phyloP scores from a whole-genome alignment of 345 rosid genomes.

The Corymbia maculata region DNA sequence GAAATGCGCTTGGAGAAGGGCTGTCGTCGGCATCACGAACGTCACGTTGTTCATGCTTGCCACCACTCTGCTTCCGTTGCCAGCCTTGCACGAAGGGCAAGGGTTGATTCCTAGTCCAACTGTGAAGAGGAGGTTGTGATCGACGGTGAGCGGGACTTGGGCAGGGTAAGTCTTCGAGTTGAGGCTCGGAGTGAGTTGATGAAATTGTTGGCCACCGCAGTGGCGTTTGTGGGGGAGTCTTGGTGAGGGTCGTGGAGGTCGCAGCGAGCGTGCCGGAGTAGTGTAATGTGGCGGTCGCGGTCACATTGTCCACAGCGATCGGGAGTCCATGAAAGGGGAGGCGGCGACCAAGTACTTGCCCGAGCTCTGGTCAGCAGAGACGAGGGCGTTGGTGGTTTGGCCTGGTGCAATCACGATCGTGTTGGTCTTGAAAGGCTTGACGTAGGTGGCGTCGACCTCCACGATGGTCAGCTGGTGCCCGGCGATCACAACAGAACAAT shows the following conservation, averaged over 20 bases:
- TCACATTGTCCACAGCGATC: slow-evolving; percentile 60
- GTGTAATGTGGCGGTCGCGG: slow-evolving; percentile 77
- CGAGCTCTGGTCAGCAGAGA: not conserved
- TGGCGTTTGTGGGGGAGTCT: slow-evolving; percentile 71
- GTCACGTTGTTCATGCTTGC: not conserved
- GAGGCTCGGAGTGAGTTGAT: slow-evolving; percentile 56
- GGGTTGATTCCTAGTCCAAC: slow-evolving; percentile 71
- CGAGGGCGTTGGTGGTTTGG: not conserved
- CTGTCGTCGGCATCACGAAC: not conserved
- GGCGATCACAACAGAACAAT: too few species aligned
- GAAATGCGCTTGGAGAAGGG: not conserved
- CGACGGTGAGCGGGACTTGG: slow-evolving; percentile 48
- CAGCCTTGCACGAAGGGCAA: slow-evolving; percentile 70
- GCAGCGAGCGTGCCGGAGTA: slow-evolving; percentile 65
- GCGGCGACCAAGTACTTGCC: not conserved
- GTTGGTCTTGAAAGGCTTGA: not conserved
- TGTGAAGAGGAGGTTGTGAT: slow-evolving; percentile 66
- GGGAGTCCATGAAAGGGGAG: slow-evolving; percentile 61
- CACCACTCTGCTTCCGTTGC: slow-evolving; percentile 2
- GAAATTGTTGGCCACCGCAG: slow-evolving; percentile 50
- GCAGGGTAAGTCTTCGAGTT: slow-evolving; percentile 79
- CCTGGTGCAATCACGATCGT: not conserved
- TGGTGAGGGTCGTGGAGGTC: slow-evolving; percentile 24
- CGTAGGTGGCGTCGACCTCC: not conserved
- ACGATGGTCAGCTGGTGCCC: not conserved